Percentiles rank a stretch among this genome's conserved stretches.
Conservation (phyloP, 148 eudicot species). For the Rhododendron simsii region DNA sequence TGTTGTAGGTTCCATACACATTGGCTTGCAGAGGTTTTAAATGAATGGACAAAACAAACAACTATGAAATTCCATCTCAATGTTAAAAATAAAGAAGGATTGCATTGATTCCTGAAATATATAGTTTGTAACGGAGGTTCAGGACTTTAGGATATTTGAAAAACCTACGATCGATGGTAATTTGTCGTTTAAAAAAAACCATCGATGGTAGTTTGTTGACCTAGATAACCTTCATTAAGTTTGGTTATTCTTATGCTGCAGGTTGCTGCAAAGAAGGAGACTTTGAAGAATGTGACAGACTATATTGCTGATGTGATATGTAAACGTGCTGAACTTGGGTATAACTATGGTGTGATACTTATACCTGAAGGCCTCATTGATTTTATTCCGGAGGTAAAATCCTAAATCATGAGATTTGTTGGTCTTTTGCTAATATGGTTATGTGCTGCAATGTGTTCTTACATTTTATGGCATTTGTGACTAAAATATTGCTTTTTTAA, state of each 20-base stretch:
- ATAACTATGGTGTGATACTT: constrained; percentile 87
- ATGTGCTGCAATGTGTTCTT: neutral
- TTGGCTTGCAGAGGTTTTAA: neutral
- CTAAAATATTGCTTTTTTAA: neutral
- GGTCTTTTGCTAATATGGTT: neutral
- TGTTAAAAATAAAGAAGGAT: neutral
- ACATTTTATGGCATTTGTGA: neutral
- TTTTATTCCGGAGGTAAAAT: constrained; percentile 87
- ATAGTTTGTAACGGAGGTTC: neutral
- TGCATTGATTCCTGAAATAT: neutral
- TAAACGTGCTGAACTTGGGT: constrained; percentile 82
- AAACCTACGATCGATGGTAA: neutral
- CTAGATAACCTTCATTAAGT: neutral
- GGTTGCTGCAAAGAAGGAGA: constrained; percentile 82
- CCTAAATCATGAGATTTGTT: neutral
- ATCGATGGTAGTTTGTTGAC: neutral
- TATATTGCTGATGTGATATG: constrained; percentile 85
- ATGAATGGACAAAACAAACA: neutral
- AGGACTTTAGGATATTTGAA: neutral
- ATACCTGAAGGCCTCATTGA: constrained; percentile 97
- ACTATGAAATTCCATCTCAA: neutral
- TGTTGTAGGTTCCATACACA: neutral
- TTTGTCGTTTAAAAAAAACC: neutral
- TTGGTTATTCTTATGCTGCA: constrained; percentile 29
- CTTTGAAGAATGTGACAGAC: constrained; percentile 83